These are phyloP conservation scores for Scutellaria minor DNA, from an alignment of 257 asterid species.

Conservation along the genomic window DNA sequence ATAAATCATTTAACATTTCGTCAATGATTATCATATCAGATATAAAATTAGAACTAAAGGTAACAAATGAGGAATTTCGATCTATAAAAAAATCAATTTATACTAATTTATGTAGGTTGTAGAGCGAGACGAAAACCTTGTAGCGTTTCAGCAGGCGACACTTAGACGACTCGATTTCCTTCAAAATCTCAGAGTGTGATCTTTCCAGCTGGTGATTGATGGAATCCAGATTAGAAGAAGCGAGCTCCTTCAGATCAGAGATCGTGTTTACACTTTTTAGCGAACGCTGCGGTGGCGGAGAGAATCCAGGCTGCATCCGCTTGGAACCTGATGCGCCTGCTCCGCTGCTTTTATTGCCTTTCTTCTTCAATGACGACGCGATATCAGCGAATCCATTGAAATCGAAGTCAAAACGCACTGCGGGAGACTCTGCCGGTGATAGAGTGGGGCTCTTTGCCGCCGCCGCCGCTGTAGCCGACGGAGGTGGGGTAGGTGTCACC, in stretches of 20 bases:
- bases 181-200: constrained; percentile 70
- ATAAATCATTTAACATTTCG: constrained; percentile 15
- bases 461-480: constrained; percentile 36
- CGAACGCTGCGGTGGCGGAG: constrained; percentile 46
- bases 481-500: constrained; percentile 46
- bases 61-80: not conserved
- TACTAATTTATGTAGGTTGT: not conserved
- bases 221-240: constrained; percentile 55
- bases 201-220: constrained; percentile 65
- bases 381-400: constrained; percentile 47
- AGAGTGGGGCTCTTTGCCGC: constrained; percentile 44
- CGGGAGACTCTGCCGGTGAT: constrained; percentile 58
- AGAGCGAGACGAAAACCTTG: constrained; percentile 54
- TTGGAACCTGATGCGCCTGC: constrained; percentile 43
- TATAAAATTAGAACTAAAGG: constrained; percentile 8
- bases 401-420: constrained; percentile 51
- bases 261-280: constrained; percentile 53
- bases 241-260: constrained; percentile 72
- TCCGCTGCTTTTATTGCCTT: constrained; percentile 35
- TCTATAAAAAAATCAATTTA: not conserved
- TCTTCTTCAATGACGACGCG: constrained; percentile 52
- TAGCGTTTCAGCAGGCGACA: constrained; percentile 79
- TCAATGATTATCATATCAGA: constrained; percentile 4
- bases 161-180: constrained; percentile 75
- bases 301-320: constrained; percentile 47